Base-by-base conservation (phyloP, 176 grass and related monocot species). In the Triticum turgidum region DNA sequence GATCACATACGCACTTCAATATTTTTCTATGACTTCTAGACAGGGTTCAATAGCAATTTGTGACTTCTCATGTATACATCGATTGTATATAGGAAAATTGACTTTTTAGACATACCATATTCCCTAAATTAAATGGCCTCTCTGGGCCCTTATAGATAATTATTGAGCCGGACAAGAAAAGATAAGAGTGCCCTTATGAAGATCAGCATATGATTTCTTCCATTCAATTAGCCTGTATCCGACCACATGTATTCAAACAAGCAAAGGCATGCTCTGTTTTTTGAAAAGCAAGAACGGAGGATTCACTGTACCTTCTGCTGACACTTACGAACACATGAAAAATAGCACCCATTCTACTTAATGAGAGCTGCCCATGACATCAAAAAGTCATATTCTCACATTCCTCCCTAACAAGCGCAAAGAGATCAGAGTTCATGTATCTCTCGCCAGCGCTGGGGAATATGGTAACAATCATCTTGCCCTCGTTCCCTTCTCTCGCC, bases 381-480 rank as follows among this genome's bases (percentile, higher is more conserved):
- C 74, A 91, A 62, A 90, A 93, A 14, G 85, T 93, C 94, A 93
- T 93, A 34, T 84, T 90, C n/a, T 74, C 75, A 45, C 91, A 92
- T 86, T 97, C 94, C 32, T 90, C 87, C 59, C 88, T 91, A 24
- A 90, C 85, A 35, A 35, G 80, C 32, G 83, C 91, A 80, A 93
- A 97, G 33, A 93, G 87, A 61, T 86, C 76, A 12, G 87, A 90
- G 89, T 87, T 97, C 76, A 73, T 69, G 64, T 97, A 97, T 84
- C 91, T 87, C 72, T 97, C 91, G 0, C 86, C 89, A 2, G 87
- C 85, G 39, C 94, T 93, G 2, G 94, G 91, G 58, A 93, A 74
- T 14, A 97, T 80, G 77, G 92, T 94, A 15, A 96, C 89, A 29
- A 96, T 91, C 91, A 93, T 96, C 83, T 96, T 93, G 25, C 89